These are phyloP conservation scores for Silene vulgaris DNA, from an alignment of 179 eudicot genomes.

Conservation along the genomic window DNA sequence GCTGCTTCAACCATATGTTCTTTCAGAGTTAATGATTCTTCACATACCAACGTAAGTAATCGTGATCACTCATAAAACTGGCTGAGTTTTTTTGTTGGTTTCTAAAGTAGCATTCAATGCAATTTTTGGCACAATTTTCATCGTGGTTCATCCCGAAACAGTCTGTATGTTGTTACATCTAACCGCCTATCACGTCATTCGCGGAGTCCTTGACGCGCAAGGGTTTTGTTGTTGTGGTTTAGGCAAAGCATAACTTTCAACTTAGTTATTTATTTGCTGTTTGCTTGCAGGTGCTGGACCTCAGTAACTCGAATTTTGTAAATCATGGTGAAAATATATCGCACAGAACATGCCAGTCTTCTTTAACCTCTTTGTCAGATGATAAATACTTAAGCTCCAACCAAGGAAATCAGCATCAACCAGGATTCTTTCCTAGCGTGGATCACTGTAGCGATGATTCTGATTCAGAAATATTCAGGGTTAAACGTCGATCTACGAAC, in stretches of 20 bases:
- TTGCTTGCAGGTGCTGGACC: conserved; percentile 36
- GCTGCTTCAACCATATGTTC: conserved; percentile 51
- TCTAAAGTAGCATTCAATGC: neutral
- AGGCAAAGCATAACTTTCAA: neutral
- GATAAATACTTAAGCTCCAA: conserved; percentile 29
- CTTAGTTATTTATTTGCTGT: neutral
- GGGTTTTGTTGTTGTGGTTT: neutral
- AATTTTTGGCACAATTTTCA: neutral
- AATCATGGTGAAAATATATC: conserved; percentile 29
- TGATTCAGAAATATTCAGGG: conserved; percentile 88
- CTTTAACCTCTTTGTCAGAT: conserved; percentile 23
- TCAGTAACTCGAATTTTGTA: conserved; percentile 23
- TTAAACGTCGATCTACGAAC: conserved; percentile 62
- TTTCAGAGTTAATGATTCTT: conserved; percentile 28
- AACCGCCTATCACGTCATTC: neutral
- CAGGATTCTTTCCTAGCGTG: conserved; percentile 28
- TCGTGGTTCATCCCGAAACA: neutral
- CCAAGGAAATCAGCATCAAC: conserved; percentile 20
- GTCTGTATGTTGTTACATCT: neutral
- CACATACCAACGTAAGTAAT: conserved; percentile 39
- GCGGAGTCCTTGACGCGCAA: too few relatives aligned
- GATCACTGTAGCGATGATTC: conserved; percentile 68
- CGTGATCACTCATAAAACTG: neutral
- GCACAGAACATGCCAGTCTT: conserved; percentile 28
- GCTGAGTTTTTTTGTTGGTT: neutral